Evolutionary conservation across 1,139 yeast species (phyloP), one percentile per base, ranked within the genome.

Genomic region (Candida albicans): DNA sequence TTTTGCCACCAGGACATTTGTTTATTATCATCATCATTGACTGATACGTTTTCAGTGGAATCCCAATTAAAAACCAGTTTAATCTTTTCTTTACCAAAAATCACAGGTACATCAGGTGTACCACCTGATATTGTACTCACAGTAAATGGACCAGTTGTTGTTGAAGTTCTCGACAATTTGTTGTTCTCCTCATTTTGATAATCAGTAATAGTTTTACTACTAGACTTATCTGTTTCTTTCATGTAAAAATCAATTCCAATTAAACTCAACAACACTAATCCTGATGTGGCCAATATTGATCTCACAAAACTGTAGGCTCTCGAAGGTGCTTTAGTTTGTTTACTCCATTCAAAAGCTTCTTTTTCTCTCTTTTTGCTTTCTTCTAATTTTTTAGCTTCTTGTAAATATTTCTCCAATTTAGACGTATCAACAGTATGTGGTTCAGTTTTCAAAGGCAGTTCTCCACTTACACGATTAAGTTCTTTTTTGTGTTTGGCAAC

Each of bases 281-380:
- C 75, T 1, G 71, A 52, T 4, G 65, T 48, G 3, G 74, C 72
- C 39, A 70, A 58, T 1, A 66, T 12, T 1, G 67, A 54, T 51
- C 62, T 68, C 35, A 66, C 27, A 7, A 44, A 51, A 8, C 43
- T 46, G 24, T 55, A 52, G 11, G 61, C 26, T 3, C 45, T 44
- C 2, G 47, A 43, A 37, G 41, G 36, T 29, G 33, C 35, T 11
- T 30, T 22, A 50, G 65, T 60, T 35, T 67, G 63, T 34, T 56
- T 63, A 41, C 77, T 68, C 79, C 82, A 79, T 43, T 80, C 84
- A 52, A 65, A 79, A 0, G 86, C 83, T 39, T 73, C 70, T 32
- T 68, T 57, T 42, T 75, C 77, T 37, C 81, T 68, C 53, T 77
- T 77, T 40, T 66, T 56, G 33, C 67, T 69, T 45, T 77, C 79